Base-by-base conservation (phyloP, 2,329 filamentous ascomycete species). In the Pyrenophora seminiperda region DNA sequence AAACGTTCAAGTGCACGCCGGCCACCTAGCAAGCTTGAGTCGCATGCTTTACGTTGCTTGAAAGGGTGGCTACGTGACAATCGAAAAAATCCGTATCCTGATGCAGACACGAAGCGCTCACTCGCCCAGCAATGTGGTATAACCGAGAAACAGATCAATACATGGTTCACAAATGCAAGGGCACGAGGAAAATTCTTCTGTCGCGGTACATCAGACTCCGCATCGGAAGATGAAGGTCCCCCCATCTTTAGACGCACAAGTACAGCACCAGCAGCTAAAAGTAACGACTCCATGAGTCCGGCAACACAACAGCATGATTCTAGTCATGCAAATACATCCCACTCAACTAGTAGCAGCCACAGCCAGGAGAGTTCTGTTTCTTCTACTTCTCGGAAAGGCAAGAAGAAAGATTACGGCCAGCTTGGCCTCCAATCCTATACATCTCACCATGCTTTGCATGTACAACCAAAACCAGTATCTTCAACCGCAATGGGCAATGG, bases 121-220 rank as follows among this genome's bases (percentile, higher is more conserved):
- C 50, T 73, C 18, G 66, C 69, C 13, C 53, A 63, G 31, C 57
- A 62, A 20, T 72, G 67, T 45, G 62, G 61, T 2, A 70, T 72
- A 30, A 68, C 68, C 0, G 63, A 70, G 46, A 72, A 70, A 37
- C 70, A 73, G 42, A 63, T 72, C 1, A 67, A 53, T 4, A 71
- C 69, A 17, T 72, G 69, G 69, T 70, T 72, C 34, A 71, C 67
- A 3, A 72, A 73, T 38, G 67, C 67, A 3, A 53, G 70, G 37
- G 68, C 68, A 19, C 53, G 68, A 17, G 61, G 63, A 36, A 63
- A 66, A 24, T 43, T 72, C 20, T 7, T 54, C 30, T 27, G 27
- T 52, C 36, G 60, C 58, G 45, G 61, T 19, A 32, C 22, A 5
- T 42, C 51, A 44, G 18, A 47, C 24, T 29, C 54, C 15, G 53